phyloP scores from a whole-genome alignment of 805 yeast species.

The Spencermartinsiella europaea region DNA sequence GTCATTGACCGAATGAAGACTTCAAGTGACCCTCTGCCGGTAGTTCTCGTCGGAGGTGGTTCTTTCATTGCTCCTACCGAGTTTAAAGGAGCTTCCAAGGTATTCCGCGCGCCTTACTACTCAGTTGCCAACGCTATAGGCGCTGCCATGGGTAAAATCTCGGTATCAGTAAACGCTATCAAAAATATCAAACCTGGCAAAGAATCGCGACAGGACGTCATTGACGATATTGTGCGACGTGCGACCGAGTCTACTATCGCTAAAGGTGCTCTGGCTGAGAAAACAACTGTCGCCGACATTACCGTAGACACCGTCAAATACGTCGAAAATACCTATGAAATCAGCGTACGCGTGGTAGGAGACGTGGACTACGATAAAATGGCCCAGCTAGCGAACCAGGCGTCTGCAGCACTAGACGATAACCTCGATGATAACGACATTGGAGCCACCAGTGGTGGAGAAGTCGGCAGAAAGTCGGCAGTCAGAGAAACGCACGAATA shows the following conservation, averaged over 20 bases:
- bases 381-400: neutral
- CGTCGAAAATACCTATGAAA: conserved; percentile 20
- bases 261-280: conserved; percentile 27
- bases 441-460: neutral
- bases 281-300: conserved; percentile 29
- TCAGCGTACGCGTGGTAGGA: conserved; percentile 33
- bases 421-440: neutral
- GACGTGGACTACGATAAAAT: conserved; percentile 37
- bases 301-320: conserved; percentile 32
- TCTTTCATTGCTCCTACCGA: conserved; percentile 40
- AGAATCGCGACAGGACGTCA: conserved; percentile 20
- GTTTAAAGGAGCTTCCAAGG: conserved; percentile 39
- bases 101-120: conserved; percentile 39
- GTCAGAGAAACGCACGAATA: neutral
- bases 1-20: conserved; percentile 44
- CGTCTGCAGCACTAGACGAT: neutral
- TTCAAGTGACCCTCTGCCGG: conserved; percentile 40
- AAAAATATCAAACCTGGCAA: conserved; percentile 19
- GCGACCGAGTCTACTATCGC: conserved; percentile 23
- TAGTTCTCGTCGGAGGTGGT: conserved; percentile 47
- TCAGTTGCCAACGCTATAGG: conserved; percentile 49
- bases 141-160: conserved; percentile 44
- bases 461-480: neutral
- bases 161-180: conserved; percentile 30
- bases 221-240: conserved; percentile 15